A percentile compares a stretch with the other conserved stretches of the same genome.
Evolutionary conservation across 2,329 filamentous ascomycete genomes (phyloP).

Genomic region (Rhexocercosporidium sp.): DNA sequence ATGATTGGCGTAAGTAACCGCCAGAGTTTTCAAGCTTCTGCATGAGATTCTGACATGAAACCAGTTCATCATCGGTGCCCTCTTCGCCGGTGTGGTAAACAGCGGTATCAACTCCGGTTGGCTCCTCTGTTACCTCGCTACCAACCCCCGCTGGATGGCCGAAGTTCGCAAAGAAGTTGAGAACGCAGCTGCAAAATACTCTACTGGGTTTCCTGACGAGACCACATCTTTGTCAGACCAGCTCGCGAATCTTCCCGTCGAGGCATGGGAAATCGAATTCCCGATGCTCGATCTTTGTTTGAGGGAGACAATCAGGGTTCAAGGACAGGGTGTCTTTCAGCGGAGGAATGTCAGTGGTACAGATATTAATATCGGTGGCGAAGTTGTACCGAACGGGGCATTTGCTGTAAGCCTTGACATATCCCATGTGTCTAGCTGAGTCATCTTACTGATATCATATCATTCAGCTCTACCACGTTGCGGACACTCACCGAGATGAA

Average conservation of each 20-base stretch:
- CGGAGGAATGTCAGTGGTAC: conserved; percentile 55
- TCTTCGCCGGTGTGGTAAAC: conserved; percentile 64
- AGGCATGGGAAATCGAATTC: conserved; percentile 62
- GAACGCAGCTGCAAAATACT: conserved; percentile 49
- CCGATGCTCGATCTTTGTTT: conserved; percentile 57
- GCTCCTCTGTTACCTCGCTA: conserved; percentile 55
- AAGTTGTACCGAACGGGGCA: conserved; percentile 55
- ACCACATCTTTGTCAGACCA: conserved; percentile 20
- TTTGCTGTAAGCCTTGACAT: conserved; percentile 48
- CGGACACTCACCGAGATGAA: conserved; percentile 55
- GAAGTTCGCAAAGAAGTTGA: conserved; percentile 54
- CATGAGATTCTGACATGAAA: background rate
- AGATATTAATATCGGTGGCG: conserved; percentile 52
- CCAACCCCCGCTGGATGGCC: conserved; percentile 52
- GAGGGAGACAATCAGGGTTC: conserved; percentile 58
- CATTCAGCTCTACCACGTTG: conserved; percentile 46
- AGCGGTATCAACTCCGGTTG: conserved; percentile 60
- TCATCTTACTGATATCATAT: too few relatives aligned
- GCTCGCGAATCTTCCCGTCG: conserved; percentile 52
- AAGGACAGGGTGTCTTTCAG: conserved; percentile 53
- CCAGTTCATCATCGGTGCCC: conserved; percentile 57
- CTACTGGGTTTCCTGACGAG: conserved; percentile 34
- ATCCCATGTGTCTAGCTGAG: background rate
- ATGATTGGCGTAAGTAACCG: conserved; percentile 47
- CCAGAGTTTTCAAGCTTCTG: conserved; percentile 2